Evolutionary conservation across 768 basidiomycete species (phyloP).

Genomic region (Sutorius australiensis): DNA sequence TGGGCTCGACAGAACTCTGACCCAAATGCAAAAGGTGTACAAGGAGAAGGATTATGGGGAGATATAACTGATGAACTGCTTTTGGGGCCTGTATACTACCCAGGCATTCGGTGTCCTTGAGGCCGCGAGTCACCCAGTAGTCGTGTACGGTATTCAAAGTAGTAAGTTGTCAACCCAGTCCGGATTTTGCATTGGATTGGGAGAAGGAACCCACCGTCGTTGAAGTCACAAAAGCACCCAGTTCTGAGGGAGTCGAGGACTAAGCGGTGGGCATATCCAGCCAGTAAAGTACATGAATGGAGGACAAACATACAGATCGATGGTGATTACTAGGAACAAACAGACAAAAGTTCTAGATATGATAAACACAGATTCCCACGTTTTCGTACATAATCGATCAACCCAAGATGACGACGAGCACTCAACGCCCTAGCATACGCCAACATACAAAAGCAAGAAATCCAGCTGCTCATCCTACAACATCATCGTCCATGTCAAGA

Average conservation of each 20-base stretch:
- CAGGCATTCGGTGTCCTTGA: background rate
- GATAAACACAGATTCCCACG: background rate
- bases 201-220: no score
- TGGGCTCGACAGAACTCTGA: slow-evolving; percentile 52
- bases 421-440: background rate
- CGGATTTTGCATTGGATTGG: background rate
- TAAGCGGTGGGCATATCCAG: no score
- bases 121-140: no score
- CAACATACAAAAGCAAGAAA: background rate
- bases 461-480: background rate
- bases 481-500: background rate
- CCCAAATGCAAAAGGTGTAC: slow-evolving; percentile 50
- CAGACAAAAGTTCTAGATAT: background rate
- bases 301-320: background rate
- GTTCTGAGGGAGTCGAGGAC: background rate
- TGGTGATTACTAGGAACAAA: background rate
- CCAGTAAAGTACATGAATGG: background rate
- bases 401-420: background rate
- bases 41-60: slow-evolving; percentile 54
- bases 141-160: background rate
- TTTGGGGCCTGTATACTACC: background rate
- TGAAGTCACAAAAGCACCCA: no score
- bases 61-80: slow-evolving; percentile 4
- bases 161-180: background rate
- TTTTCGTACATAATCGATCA: background rate